Percentiles rank a stretch among this genome's conserved stretches.
These are phyloP conservation scores for Hypoxylon perforatum DNA, from an alignment of 495 filamentous ascomycete species.

Conservation along the genomic window DNA sequence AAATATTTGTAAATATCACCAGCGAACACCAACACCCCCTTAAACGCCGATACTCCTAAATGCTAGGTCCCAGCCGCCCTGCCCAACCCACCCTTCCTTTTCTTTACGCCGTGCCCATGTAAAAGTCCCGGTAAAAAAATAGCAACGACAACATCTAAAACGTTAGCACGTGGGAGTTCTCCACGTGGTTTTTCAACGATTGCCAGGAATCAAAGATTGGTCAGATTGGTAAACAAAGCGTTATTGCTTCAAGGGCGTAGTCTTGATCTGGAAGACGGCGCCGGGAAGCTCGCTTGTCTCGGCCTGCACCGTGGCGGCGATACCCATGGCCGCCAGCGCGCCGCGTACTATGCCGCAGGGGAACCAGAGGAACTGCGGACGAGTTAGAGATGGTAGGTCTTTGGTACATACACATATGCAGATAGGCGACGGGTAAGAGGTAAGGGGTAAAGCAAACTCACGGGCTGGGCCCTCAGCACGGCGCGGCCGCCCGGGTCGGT, in stretches of 20 bases:
- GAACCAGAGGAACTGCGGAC: constrained; percentile 85
- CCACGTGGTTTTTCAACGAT: too few species aligned
- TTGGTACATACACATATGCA: not conserved
- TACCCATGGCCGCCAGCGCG: constrained; percentile 87
- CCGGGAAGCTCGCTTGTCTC: constrained; percentile 86
- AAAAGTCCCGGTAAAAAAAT: constrained; percentile 22
- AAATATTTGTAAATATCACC: constrained; percentile 9
- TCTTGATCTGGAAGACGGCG: constrained; percentile 97
- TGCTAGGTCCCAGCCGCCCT: constrained; percentile 18
- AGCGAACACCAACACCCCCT: constrained; percentile 20
- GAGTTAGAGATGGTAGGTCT: not conserved
- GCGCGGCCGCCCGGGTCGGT: constrained; percentile 77
- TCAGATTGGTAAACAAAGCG: not conserved
- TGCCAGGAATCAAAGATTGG: too few species aligned
- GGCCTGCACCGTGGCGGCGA: constrained; percentile 87
- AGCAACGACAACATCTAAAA: too few species aligned
- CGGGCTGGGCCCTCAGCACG: constrained; percentile 79
- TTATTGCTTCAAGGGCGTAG: constrained; percentile 67
- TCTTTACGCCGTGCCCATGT: constrained; percentile 17
- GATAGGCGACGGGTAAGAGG: not conserved
- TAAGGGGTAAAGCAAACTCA: constrained; percentile 65
- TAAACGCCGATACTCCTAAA: constrained; percentile 35
- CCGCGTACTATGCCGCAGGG: constrained; percentile 92
- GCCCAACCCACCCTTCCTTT: constrained; percentile 1
- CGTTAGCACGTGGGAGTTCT: too few species aligned